These are phyloP conservation scores for Torrubiellomyces zombiae DNA, from an alignment of 2,329 filamentous ascomycete species.

Conservation along the genomic window DNA sequence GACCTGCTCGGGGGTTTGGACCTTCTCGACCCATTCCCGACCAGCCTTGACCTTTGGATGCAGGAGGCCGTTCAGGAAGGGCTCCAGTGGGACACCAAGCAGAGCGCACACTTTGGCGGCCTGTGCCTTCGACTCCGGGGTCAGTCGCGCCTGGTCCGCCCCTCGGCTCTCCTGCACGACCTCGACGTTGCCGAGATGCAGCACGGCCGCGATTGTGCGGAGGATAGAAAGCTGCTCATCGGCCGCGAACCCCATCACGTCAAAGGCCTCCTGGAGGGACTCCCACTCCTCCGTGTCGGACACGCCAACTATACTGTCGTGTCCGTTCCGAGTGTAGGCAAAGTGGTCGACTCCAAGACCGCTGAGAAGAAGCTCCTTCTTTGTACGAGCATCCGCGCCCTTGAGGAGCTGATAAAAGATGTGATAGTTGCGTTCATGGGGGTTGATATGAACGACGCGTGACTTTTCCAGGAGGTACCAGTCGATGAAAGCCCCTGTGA, in stretches of 20 bases:
- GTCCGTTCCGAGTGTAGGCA: constrained; percentile 77
- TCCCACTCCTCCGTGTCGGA: constrained; percentile 89
- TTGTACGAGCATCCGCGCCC: constrained; percentile 59
- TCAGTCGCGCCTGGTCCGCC: constrained; percentile 75
- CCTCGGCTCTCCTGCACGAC: constrained; percentile 83
- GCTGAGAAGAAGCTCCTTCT: constrained; percentile 59
- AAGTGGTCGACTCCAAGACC: constrained; percentile 71
- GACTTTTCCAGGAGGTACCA: constrained; percentile 98
- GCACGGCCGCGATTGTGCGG: constrained; percentile 72
- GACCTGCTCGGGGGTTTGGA: constrained; percentile 93
- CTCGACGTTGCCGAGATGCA: constrained; percentile 83
- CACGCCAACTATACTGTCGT: constrained; percentile 79
- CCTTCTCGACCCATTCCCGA: constrained; percentile 95
- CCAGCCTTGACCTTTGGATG: constrained; percentile 92
- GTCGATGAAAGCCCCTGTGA: constrained; percentile 90
- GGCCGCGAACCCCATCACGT: constrained; percentile 82
- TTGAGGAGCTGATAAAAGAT: constrained; percentile 91
- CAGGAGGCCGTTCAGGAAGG: constrained; percentile 74
- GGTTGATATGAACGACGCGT: constrained; percentile 78
- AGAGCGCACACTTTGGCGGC: constrained; percentile 68
- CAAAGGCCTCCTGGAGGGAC: constrained; percentile 75
- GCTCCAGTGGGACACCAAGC: constrained; percentile 67
- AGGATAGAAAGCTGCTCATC: constrained; percentile 72
- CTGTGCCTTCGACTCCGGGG: constrained; percentile 56
- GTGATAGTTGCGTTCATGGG: constrained; percentile 88